Evolutionary conservation across 441 rosid species (phyloP).

Genomic region (Pelargonium fulgidum): DNA sequence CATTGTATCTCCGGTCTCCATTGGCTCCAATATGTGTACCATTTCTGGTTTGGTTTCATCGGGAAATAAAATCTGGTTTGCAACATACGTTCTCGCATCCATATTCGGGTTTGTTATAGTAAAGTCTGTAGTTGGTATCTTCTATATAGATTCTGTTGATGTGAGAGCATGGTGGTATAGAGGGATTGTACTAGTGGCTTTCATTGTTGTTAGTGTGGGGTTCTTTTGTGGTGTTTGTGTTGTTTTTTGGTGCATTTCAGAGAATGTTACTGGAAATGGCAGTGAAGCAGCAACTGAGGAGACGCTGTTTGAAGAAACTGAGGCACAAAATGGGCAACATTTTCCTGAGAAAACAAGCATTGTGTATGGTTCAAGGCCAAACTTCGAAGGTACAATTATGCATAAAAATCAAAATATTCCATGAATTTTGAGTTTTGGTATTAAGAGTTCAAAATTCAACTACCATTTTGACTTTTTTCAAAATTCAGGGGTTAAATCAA

Average conservation of each 20-base stretch:
- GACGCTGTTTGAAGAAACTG: slow-evolving; percentile 17
- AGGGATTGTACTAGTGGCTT: slow-evolving; percentile 52
- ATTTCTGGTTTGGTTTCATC: slow-evolving; percentile 76
- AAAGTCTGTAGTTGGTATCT: slow-evolving; percentile 39
- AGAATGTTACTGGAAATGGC: slow-evolving; percentile 7
- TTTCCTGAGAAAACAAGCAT: slow-evolving; percentile 25
- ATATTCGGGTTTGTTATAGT: slow-evolving; percentile 50
- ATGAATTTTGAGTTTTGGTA: no score
- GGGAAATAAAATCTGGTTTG: slow-evolving; percentile 68
- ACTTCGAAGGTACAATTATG: slow-evolving; percentile 49
- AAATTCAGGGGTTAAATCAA: no score
- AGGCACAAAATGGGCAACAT: background rate
- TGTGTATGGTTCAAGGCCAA: slow-evolving; percentile 67
- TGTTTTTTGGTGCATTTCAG: slow-evolving; percentile 50
- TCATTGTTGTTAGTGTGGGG: slow-evolving; percentile 57
- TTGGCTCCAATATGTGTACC: slow-evolving; percentile 28
- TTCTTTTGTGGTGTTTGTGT: slow-evolving; percentile 60
- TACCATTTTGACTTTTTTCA: no score
- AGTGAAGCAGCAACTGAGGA: slow-evolving; percentile 11
- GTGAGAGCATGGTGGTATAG: slow-evolving; percentile 71
- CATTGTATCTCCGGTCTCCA: slow-evolving; percentile 20
- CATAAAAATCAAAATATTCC: no score
- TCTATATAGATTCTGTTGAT: slow-evolving; percentile 45
- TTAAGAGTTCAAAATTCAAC: no score
- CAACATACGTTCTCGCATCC: slow-evolving; percentile 47